Percentiles rank a stretch among this genome's conserved stretches.
Conservation (phyloP, 2,329 filamentous ascomycete genomes). For the Eutypella sp. region DNA sequence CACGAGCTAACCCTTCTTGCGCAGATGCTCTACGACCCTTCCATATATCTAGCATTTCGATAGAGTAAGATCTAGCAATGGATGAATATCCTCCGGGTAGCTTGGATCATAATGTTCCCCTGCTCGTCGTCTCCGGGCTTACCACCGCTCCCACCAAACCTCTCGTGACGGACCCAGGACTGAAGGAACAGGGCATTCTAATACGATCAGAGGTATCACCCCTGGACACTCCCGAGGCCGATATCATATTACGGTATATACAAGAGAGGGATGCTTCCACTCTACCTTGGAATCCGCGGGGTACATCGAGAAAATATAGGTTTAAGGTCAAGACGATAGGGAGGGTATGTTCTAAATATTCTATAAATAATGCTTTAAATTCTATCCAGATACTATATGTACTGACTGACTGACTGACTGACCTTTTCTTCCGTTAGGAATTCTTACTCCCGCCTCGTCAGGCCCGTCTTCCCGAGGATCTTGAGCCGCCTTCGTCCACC, state of each 20-base stretch:
- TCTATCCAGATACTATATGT: slow-evolving; percentile 25
- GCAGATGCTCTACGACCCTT: slow-evolving; percentile 13
- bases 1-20: not conserved
- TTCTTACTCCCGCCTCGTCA: slow-evolving; percentile 54
- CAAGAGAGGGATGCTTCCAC: slow-evolving; percentile 58
- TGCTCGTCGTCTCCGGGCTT: slow-evolving; percentile 78
- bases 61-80: slow-evolving; percentile 44
- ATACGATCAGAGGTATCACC: slow-evolving; percentile 68
- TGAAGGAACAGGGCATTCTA: slow-evolving; percentile 54
- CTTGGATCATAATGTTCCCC: slow-evolving; percentile 79
- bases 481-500: slow-evolving; percentile 41
- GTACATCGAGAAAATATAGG: slow-evolving; percentile 45
- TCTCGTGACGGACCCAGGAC: slow-evolving; percentile 39
- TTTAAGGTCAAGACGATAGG: slow-evolving; percentile 72
- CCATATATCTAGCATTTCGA: not conserved
- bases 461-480: slow-evolving; percentile 47
- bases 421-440: slow-evolving; percentile 38
- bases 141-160: slow-evolving; percentile 37
- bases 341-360: slow-evolving; percentile 61
- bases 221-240: slow-evolving; percentile 60
- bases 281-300: slow-evolving; percentile 62
- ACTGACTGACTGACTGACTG: no score
- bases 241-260: slow-evolving; percentile 62
- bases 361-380: slow-evolving; percentile 5
- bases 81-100: slow-evolving; percentile 76